phyloP scores from a whole-genome alignment of 192 early-diverging fungal genomes.

The Linderina pennispora region DNA sequence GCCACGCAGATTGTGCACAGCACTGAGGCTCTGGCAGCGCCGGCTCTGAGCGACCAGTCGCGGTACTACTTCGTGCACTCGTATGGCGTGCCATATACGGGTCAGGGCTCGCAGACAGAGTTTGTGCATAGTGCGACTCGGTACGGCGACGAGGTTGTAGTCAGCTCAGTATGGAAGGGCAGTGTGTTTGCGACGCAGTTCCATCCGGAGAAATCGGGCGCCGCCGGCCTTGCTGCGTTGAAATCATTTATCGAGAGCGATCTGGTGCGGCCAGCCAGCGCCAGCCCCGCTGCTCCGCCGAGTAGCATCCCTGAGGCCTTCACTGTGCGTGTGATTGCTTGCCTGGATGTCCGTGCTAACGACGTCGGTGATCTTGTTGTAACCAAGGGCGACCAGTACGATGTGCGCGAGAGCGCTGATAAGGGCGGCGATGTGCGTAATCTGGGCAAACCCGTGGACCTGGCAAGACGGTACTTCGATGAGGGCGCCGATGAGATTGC shows the following conservation, averaged over 20 bases:
- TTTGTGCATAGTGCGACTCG: slow-evolving; percentile 80
- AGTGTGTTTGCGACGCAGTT: slow-evolving; percentile 98
- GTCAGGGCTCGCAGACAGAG: slow-evolving; percentile 46
- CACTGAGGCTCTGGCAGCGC: slow-evolving; percentile 1
- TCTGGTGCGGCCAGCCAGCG: slow-evolving; percentile 13
- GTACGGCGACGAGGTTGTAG: slow-evolving; percentile 83
- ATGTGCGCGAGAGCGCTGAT: slow-evolving; percentile 72
- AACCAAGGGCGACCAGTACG: slow-evolving; percentile 99
- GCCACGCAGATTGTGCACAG: slow-evolving; percentile 18
- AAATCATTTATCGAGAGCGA: slow-evolving; percentile 68
- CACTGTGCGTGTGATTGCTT: slow-evolving; percentile 91
- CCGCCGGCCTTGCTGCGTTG: slow-evolving; percentile 77
- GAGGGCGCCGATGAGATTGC: slow-evolving; percentile 98
- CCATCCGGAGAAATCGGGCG: slow-evolving; percentile 97
- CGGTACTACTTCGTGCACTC: slow-evolving; percentile 99
- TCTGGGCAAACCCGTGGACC: slow-evolving; percentile 94
- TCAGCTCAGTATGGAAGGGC: slow-evolving; percentile 71
- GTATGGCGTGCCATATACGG: slow-evolving; percentile 68
- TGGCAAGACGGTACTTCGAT: slow-evolving; percentile 85
- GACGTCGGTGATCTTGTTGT: slow-evolving; percentile 97
- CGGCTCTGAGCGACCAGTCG: slow-evolving; percentile 43
- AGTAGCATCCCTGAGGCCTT: slow-evolving; percentile 50
- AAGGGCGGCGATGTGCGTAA: slow-evolving; percentile 76
- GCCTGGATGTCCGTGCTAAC: slow-evolving; percentile 94
- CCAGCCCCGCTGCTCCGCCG: not conserved